Evolutionary conservation across 2,329 filamentous ascomycete genomes (phyloP).

Genomic region (Huntiella savannae): DNA sequence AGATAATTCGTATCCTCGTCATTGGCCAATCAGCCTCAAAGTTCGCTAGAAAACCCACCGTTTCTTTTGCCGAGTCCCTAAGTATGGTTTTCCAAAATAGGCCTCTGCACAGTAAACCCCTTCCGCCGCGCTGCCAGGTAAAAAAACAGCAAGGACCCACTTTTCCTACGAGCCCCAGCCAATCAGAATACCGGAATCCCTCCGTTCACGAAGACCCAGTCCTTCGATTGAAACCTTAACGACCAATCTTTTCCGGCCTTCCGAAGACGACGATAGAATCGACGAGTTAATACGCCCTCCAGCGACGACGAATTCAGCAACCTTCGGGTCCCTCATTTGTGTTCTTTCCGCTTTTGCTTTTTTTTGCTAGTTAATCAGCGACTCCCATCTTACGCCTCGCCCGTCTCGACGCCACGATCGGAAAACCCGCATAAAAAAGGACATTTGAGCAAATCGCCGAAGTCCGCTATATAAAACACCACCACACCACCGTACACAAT

Average conservation of each 20-base stretch:
- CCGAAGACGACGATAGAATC: not conserved
- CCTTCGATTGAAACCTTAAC: conserved; percentile 2
- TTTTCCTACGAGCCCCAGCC: not conserved
- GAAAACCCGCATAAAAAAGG: conserved; percentile 3
- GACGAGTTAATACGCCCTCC: conserved; percentile 2
- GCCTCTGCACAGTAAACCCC: too few species aligned
- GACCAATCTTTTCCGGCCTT: not conserved
- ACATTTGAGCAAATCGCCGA: conserved; percentile 7
- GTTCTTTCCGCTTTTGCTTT: not conserved
- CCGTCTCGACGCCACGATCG: not conserved
- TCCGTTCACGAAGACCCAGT: not conserved
- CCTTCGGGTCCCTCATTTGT: too few species aligned
- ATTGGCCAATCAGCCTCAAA: too few species aligned
- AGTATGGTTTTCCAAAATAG: too few species aligned
- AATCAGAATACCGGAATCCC: not conserved
- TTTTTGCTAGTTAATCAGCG: not conserved
- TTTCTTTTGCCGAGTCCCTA: too few species aligned
- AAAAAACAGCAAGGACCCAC: conserved; percentile 1
- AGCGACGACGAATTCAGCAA: not conserved
- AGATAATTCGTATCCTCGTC: too few species aligned
- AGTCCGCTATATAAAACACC: not conserved
- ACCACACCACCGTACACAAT: conserved; percentile 12
- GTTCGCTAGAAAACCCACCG: too few species aligned
- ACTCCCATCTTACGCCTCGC: not conserved
- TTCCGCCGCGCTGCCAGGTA: not conserved